phyloP scores from a whole-genome alignment of 257 asterid genomes.

The Euphrasia confusa region DNA sequence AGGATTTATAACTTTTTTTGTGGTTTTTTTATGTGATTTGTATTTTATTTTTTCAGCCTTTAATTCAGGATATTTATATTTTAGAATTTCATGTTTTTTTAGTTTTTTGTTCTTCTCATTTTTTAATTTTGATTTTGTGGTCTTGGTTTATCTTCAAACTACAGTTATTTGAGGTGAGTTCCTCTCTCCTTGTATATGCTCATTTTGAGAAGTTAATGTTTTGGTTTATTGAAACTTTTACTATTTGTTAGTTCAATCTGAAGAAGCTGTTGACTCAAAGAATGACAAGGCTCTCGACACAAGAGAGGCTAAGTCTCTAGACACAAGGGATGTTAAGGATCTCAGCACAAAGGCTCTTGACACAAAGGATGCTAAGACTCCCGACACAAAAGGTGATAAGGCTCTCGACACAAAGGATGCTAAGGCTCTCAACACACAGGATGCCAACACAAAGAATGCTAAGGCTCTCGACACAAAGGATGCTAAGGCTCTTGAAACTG shows the following conservation, averaged over 20 bases:
- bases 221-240: conserved; percentile 6
- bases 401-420: conserved; percentile 13
- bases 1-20: too few relatives aligned
- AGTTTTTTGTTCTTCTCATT: too few relatives aligned
- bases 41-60: too few relatives aligned
- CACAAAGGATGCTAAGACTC: conserved; percentile 25
- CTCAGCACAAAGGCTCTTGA: not conserved
- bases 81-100: too few relatives aligned
- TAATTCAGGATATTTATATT: too few relatives aligned
- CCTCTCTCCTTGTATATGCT: not conserved
- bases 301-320: not conserved
- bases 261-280: conserved; percentile 34
- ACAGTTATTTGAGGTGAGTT: too few relatives aligned
- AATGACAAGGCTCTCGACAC: conserved; percentile 21
- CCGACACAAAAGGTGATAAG: conserved; percentile 21
- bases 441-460: conserved; percentile 10
- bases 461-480: conserved; percentile 15
- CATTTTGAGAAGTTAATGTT: not conserved
- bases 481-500: conserved; percentile 13
- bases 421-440: conserved; percentile 21
- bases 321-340: not conserved
- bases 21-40: too few relatives aligned
- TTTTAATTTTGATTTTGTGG: too few relatives aligned
- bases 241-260: conserved; percentile 33
- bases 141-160: too few relatives aligned